Evolutionary conservation across 179 eudicot species (phyloP).

Genomic region (Drosera spatulata): DNA sequence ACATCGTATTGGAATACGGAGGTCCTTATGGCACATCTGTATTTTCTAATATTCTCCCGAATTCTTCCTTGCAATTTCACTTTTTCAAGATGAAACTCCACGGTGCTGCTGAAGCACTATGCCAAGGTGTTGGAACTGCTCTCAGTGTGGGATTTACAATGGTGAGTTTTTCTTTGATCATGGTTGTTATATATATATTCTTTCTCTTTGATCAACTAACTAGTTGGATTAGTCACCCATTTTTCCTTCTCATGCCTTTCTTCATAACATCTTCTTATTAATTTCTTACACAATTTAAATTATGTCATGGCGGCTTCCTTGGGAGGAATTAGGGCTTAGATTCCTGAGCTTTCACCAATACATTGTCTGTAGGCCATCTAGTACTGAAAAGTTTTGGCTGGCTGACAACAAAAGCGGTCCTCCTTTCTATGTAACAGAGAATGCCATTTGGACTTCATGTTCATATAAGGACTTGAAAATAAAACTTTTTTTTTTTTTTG

Average conservation of each 20-base stretch:
- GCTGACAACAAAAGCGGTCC: no score
- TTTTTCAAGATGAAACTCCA: constrained; percentile 52
- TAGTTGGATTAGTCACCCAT: background rate
- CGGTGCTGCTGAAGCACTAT: constrained; percentile 36
- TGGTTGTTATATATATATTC: constrained; percentile 4
- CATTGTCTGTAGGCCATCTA: no score
- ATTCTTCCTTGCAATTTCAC: constrained; percentile 26
- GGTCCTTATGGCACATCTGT: constrained; percentile 36
- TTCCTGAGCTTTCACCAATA: no score
- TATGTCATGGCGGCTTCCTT: no score
- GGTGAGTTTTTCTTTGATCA: constrained; percentile 17
- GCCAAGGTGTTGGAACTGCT: constrained; percentile 31
- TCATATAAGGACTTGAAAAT: no score
- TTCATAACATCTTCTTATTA: no score
- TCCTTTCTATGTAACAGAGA: no score
- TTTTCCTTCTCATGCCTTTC: background rate
- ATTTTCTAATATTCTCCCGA: constrained; percentile 29
- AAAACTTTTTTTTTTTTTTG: no score
- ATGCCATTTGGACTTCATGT: no score
- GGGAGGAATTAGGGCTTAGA: no score
- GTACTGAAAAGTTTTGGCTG: no score
- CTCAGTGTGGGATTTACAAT: constrained; percentile 11
- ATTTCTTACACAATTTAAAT: no score
- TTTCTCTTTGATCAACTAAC: constrained; percentile 1
- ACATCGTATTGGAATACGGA: constrained; percentile 59